Base-by-base conservation (phyloP, 306 rosid species). In the Corylus avellana region DNA sequence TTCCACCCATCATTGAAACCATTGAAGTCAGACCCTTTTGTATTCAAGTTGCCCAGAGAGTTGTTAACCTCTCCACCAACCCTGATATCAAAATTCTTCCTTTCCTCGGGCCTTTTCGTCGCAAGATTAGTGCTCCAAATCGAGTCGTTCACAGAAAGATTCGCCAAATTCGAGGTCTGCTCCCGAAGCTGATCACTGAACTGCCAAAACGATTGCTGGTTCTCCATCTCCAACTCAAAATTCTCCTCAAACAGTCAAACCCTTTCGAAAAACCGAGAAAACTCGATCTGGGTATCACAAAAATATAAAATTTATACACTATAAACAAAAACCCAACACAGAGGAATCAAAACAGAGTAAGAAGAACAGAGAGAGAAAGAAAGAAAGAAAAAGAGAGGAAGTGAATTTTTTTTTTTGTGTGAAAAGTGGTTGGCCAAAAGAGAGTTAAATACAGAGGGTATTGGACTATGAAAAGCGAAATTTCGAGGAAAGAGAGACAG, bases 171-270 rank as follows among this genome's bases (percentile, higher is more conserved):
- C 5, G 94, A 82, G 0, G 88, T 75, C 74, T 96, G 98, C 7
- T 86, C 59, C 5, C 98, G 91, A 22, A 94, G 90, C 80, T 92
- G 93, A 27, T 94, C 98, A 74, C 97, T 91, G 85, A 94, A 94
- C 48, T 94, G 94, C 88, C 91, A 91, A 72, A 94, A 94, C 0
- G 94, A 88, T 8, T 91, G 94, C 70, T 89, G 87, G 84, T 88
- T 88, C 81, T 85, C 93, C 96, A 92, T 92, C 51, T 64, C 39
- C 8, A 53, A 64, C 47, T 7, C 13, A 59, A 73, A 59, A 57
- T 12, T 18, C 48, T 39, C 46, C 49, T 13, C 4, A 69, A 47
- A n/a, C 10, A 42, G 46, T 42, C 46, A 6, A 42, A 5, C 7
- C 46, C 46, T 42, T 42, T 42, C 8, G 46, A 42, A 42, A 42